Conservation (phyloP, 352 stramenopile genomes). For the Poterioochromonas sp. region DNA sequence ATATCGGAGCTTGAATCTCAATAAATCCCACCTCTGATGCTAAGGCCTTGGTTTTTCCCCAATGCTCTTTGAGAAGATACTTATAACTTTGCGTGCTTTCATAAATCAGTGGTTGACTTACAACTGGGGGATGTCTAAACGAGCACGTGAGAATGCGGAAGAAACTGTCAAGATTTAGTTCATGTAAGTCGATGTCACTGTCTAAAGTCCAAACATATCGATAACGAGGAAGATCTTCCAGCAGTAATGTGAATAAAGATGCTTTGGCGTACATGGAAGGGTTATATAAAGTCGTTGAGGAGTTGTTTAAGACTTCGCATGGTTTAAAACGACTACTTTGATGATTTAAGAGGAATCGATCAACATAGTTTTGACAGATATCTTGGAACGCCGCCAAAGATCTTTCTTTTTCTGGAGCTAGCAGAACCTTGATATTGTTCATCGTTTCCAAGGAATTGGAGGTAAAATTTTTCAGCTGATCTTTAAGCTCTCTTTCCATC, state of each 20-base stretch:
- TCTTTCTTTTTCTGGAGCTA: too few relatives aligned
- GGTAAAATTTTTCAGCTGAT: too few relatives aligned
- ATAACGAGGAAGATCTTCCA: not conserved
- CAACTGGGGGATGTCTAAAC: not conserved
- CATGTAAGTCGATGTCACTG: not conserved
- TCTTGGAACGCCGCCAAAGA: too few relatives aligned
- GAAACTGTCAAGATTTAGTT: not conserved
- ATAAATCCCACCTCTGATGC: not conserved
- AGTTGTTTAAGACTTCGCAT: too few relatives aligned
- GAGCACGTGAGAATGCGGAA: not conserved
- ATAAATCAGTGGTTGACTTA: not conserved
- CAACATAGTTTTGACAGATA: too few relatives aligned
- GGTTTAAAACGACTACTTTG: too few relatives aligned
- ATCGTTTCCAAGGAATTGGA: too few relatives aligned
- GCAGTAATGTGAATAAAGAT: not conserved
- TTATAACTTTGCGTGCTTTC: not conserved
- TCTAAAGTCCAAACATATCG: not conserved
- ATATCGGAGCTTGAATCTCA: not conserved
- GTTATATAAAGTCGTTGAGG: too few relatives aligned
- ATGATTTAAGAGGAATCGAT: too few relatives aligned
- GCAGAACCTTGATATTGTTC: too few relatives aligned
- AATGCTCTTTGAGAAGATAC: not conserved
- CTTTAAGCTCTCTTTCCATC: too few relatives aligned
- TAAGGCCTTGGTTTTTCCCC: not conserved
- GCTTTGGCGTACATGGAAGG: not conserved